These are phyloP conservation scores for Favolaschia claudopus DNA, from an alignment of 768 basidiomycete species.

Conservation along the genomic window DNA sequence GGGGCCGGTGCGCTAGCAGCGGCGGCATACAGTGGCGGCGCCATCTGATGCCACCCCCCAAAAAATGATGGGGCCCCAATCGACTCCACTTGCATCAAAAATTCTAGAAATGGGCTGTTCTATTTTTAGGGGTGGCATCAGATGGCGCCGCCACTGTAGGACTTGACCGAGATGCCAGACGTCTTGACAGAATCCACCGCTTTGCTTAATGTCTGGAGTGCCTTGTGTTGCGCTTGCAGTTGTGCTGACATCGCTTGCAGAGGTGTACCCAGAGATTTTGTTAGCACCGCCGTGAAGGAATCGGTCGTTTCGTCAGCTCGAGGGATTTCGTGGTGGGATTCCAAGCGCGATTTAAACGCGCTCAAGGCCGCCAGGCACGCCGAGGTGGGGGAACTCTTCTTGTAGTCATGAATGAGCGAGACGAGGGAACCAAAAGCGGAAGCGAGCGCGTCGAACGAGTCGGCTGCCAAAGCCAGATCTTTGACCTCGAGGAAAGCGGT, in stretches of 20 bases:
- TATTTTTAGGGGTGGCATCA: too few relatives aligned
- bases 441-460: neutral
- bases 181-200: too few relatives aligned
- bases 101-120: too few relatives aligned
- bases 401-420: neutral
- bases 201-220: too few relatives aligned
- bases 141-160: neutral
- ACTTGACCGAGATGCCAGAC: too few relatives aligned
- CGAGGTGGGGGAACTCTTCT: neutral
- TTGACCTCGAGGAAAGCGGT: neutral
- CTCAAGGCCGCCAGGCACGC: neutral
- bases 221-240: neutral
- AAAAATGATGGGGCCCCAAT: too few relatives aligned
- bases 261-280: neutral
- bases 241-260: neutral
- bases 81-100: too few relatives aligned
- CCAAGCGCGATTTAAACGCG: neutral
- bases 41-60: too few relatives aligned
- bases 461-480: neutral
- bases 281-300: neutral
- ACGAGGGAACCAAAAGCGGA: neutral
- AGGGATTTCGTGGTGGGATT: too few relatives aligned
- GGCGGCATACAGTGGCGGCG: too few relatives aligned
- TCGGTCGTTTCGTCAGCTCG: neutral
- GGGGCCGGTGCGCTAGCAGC: too few relatives aligned